Evolutionary conservation across 257 asterid species (phyloP).

Genomic region (Penstemon newberryi): DNA sequence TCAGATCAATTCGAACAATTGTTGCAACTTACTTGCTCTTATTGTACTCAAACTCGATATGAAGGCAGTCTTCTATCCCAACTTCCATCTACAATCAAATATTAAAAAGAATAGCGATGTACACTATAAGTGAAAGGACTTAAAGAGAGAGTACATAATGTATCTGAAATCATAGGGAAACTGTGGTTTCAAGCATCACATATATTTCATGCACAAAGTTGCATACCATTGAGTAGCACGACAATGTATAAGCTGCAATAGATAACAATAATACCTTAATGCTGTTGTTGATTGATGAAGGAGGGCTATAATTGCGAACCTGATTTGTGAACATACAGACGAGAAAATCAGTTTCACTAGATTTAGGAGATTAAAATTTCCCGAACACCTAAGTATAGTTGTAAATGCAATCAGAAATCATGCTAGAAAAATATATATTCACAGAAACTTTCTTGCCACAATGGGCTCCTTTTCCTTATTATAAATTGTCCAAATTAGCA

Average conservation of each 20-base stretch:
- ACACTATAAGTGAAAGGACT: constrained; percentile 8
- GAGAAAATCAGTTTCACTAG: constrained; percentile 21
- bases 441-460: neutral
- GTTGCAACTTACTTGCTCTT: constrained; percentile 80
- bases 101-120: constrained; percentile 3
- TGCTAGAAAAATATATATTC: neutral
- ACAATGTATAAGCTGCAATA: constrained; percentile 21
- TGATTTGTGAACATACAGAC: constrained; percentile 38
- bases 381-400: constrained; percentile 1
- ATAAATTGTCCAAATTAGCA: constrained; percentile 2
- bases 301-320: constrained; percentile 81
- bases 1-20: neutral
- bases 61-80: constrained; percentile 99
- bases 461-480: neutral
- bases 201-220: constrained; percentile 19
- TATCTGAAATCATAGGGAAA: constrained; percentile 14
- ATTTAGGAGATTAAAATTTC: constrained; percentile 1
- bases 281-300: constrained; percentile 85
- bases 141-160: neutral
- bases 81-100: constrained; percentile 87
- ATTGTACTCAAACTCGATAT: constrained; percentile 96
- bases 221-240: constrained; percentile 18
- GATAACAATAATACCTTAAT: constrained; percentile 65
- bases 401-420: neutral
- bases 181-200: constrained; percentile 21